Conservation (phyloP, 2,329 filamentous ascomycete genomes). For the Elsinoe fawcettii region DNA sequence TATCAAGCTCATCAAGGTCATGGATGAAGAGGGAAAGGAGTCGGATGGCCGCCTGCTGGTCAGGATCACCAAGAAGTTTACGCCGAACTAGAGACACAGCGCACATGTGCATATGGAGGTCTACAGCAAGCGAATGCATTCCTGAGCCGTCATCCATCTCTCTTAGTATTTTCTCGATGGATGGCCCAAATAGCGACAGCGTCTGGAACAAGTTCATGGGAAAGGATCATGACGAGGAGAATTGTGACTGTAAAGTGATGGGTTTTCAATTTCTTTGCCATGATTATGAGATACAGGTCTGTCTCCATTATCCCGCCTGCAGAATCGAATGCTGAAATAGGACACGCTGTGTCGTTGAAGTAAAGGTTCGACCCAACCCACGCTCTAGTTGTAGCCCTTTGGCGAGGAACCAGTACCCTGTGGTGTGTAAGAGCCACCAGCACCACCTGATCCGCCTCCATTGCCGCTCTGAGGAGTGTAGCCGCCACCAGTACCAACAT, state of each 20-base stretch:
- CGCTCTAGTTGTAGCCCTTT: too few relatives aligned
- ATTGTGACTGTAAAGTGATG: too few relatives aligned
- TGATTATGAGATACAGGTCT: neutral
- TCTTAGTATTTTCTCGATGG: too few relatives aligned
- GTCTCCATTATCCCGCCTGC: neutral
- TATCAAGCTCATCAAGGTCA: conserved; percentile 67
- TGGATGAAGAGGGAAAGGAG: conserved; percentile 58
- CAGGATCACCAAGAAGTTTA: conserved; percentile 54
- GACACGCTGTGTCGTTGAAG: neutral
- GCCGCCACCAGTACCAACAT: neutral
- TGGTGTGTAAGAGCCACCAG: too few relatives aligned
- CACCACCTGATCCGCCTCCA: too few relatives aligned
- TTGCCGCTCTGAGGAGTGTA: too few relatives aligned
- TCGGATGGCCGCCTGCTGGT: conserved; percentile 66
- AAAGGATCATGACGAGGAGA: too few relatives aligned
- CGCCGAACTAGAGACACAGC: conserved; percentile 4
- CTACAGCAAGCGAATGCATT: neutral
- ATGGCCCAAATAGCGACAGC: too few relatives aligned
- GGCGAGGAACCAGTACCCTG: too few relatives aligned
- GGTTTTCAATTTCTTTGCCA: neutral
- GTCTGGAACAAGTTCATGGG: too few relatives aligned
- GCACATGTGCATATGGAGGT: conserved; percentile 3
- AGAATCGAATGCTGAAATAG: neutral
- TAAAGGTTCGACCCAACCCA: neutral
- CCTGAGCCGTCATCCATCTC: too few relatives aligned